phyloP scores from a whole-genome alignment of 768 basidiomycete species.

The Boletus speciosus region DNA sequence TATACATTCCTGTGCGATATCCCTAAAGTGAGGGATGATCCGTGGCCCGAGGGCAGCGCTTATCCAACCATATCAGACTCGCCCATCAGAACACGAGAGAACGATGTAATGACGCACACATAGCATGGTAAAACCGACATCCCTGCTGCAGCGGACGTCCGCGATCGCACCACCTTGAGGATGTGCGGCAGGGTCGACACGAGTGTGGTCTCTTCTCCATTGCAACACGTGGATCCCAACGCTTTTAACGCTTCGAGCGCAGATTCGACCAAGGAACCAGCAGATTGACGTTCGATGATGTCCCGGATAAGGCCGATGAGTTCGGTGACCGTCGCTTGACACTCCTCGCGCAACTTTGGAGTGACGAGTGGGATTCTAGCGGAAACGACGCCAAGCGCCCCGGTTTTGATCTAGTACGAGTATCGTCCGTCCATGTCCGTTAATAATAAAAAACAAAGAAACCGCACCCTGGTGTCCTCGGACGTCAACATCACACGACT shows the following conservation, averaged over 20 bases:
- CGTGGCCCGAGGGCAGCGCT: constrained; percentile 82
- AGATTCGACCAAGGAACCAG: constrained; percentile 39
- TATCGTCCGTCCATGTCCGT: neutral
- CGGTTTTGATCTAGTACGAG: constrained; percentile 52
- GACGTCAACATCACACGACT: constrained; percentile 54
- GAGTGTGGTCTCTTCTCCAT: constrained; percentile 66
- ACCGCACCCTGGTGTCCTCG: constrained; percentile 48
- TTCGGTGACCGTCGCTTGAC: constrained; percentile 47
- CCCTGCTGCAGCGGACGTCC: constrained; percentile 38
- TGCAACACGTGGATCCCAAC: constrained; percentile 52
- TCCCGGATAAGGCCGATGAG: constrained; percentile 51
- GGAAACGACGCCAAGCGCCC: constrained; percentile 67
- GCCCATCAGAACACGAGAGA: neutral
- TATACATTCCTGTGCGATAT: constrained; percentile 60
- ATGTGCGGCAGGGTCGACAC: constrained; percentile 57
- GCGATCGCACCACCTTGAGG: constrained; percentile 46
- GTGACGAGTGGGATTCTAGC: constrained; percentile 63
- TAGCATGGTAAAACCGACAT: constrained; percentile 57
- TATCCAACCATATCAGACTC: constrained; percentile 8
- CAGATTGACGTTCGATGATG: constrained; percentile 42
- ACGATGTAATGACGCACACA: constrained; percentile 42
- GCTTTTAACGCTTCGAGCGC: constrained; percentile 60
- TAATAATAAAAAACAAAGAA: too few relatives aligned
- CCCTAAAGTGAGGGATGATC: constrained; percentile 79
- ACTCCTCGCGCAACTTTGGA: constrained; percentile 48